Percentiles rank a stretch among this genome's conserved stretches.
Evolutionary conservation across 2,329 filamentous ascomycete genomes (phyloP).

Genomic region (Lecanosticta acicola): DNA sequence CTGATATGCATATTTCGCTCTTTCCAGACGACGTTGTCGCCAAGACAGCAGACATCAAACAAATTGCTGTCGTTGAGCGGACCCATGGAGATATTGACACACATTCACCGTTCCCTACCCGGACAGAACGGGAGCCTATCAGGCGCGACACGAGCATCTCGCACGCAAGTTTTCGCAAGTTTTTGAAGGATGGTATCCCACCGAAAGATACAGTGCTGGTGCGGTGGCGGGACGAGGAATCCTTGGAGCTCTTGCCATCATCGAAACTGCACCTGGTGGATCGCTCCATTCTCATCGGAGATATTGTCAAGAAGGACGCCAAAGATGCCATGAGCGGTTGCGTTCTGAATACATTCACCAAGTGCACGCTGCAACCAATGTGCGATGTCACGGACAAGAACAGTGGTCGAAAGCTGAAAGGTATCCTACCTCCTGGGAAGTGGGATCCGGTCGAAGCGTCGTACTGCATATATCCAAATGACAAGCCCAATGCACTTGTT

Average conservation of each 20-base stretch:
- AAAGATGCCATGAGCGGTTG: slow-evolving; percentile 50
- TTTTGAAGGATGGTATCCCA: slow-evolving; percentile 43
- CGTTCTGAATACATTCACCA: slow-evolving; percentile 45
- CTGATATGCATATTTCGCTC: slow-evolving; percentile 18
- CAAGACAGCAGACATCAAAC: slow-evolving; percentile 14
- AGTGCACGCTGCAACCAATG: slow-evolving; percentile 40
- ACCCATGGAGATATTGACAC: slow-evolving; percentile 42
- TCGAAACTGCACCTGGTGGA: slow-evolving; percentile 48
- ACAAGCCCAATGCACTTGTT: slow-evolving; percentile 17
- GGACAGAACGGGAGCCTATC: slow-evolving; percentile 25
- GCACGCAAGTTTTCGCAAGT: slow-evolving; percentile 34
- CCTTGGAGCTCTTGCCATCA: slow-evolving; percentile 38
- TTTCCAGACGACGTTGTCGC: slow-evolving; percentile 28
- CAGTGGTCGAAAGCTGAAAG: slow-evolving; percentile 16
- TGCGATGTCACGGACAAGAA: slow-evolving; percentile 25
- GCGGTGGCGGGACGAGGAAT: slow-evolving; percentile 41
- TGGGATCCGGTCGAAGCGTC: slow-evolving; percentile 9
- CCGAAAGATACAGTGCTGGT: slow-evolving; percentile 50
- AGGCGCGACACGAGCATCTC: slow-evolving; percentile 34
- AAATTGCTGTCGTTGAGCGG: slow-evolving; percentile 42
- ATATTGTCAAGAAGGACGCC: slow-evolving; percentile 48
- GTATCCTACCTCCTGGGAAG: slow-evolving; percentile 17
- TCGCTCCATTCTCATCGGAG: slow-evolving; percentile 50
- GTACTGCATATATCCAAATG: slow-evolving; percentile 14
- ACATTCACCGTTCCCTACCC: slow-evolving; percentile 41